phyloP scores from a whole-genome alignment of 768 basidiomycete genomes.

The Mycena epipterygia region DNA sequence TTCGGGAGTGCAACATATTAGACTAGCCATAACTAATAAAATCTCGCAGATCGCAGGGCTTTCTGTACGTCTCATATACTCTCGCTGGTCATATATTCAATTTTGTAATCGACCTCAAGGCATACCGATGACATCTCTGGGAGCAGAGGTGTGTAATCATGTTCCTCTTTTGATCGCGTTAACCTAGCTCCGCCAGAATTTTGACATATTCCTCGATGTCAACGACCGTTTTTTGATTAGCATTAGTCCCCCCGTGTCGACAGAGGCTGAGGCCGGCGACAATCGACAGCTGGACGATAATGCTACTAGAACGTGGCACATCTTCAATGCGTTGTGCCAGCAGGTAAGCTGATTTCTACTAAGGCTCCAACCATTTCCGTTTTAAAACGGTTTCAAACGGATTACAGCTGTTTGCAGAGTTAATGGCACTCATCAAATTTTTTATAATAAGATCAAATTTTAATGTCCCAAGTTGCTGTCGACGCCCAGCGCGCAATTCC shows the following conservation, averaged over 20 bases:
- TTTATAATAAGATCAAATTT: too few relatives aligned
- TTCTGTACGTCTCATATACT: background rate
- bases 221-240: too few relatives aligned
- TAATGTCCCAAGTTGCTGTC: too few relatives aligned
- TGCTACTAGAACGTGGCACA: background rate
- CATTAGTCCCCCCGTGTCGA: background rate
- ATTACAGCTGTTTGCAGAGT: too few relatives aligned
- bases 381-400: too few relatives aligned
- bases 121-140: background rate
- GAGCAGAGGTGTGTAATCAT: background rate
- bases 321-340: constrained; percentile 14
- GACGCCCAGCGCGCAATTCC: too few relatives aligned
- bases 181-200: too few relatives aligned
- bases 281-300: background rate
- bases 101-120: background rate
- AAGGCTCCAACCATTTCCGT: too few relatives aligned
- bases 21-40: too few relatives aligned
- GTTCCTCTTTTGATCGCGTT: too few relatives aligned
- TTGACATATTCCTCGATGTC: constrained; percentile 15
- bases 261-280: background rate
- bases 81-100: background rate
- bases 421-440: too few relatives aligned
- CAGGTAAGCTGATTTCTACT: background rate
- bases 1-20: too few relatives aligned
- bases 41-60: constrained; percentile 11